Percentiles rank a stretch among this genome's conserved stretches.
Evolutionary conservation across 257 asterid genomes (phyloP).

Genomic region (Solanum commersonii): DNA sequence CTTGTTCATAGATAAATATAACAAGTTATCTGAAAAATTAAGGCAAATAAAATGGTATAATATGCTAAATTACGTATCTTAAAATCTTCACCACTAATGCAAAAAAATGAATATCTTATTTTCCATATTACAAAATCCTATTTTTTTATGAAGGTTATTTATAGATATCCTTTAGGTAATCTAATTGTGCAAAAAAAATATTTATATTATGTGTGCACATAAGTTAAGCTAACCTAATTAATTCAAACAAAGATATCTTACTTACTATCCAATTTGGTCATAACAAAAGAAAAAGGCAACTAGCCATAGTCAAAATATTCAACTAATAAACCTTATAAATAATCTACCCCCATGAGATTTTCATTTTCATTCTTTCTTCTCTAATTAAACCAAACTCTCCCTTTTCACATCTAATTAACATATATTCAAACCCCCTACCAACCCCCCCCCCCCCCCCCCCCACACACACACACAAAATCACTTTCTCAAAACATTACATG

Average conservation of each 20-base stretch:
- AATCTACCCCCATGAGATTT: background rate
- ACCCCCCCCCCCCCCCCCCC: background rate
- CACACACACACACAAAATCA: too few species aligned
- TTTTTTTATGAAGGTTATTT: background rate
- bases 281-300: conserved; percentile 5
- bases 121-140: background rate
- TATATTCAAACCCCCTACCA: too few species aligned
- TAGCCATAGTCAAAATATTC: conserved; percentile 4
- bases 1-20: background rate
- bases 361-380: background rate
- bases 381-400: background rate
- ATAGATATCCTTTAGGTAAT: background rate
- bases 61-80: background rate
- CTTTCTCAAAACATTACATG: background rate
- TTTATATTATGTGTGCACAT: background rate
- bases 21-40: background rate
- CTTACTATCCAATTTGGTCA: conserved; percentile 9
- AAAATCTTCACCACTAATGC: background rate
- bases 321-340: conserved; percentile 5
- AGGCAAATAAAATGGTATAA: background rate
- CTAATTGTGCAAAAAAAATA: too few species aligned
- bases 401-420: background rate
- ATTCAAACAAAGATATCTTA: background rate
- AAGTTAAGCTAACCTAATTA: background rate
- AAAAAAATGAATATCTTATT: background rate